Evolutionary conservation across 805 yeast genomes (phyloP).

Genomic region (Nakazawaea ishiwadae): DNA sequence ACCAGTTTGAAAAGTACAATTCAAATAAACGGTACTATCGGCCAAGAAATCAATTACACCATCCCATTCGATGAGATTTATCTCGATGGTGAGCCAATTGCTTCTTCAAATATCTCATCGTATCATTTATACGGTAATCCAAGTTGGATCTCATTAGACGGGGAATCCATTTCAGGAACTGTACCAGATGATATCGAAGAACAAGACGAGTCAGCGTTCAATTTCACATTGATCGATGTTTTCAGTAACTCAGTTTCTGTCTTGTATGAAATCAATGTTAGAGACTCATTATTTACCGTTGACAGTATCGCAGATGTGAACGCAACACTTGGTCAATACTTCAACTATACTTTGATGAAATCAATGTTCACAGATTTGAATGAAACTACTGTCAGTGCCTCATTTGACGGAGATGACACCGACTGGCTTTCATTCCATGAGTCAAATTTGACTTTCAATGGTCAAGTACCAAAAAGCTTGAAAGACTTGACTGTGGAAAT

Average conservation of each 20-base stretch:
- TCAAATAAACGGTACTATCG: slow-evolving; percentile 63
- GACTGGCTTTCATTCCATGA: slow-evolving; percentile 66
- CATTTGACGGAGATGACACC: slow-evolving; percentile 31
- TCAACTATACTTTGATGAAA: slow-evolving; percentile 49
- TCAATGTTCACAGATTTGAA: slow-evolving; percentile 53
- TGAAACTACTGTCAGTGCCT: slow-evolving; percentile 43
- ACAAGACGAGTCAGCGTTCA: slow-evolving; percentile 33
- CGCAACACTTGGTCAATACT: slow-evolving; percentile 62
- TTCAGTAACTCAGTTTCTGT: slow-evolving; percentile 57
- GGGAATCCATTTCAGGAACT: slow-evolving; percentile 43
- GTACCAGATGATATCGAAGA: slow-evolving; percentile 48
- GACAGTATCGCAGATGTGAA: slow-evolving; percentile 50
- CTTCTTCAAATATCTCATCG: slow-evolving; percentile 47
- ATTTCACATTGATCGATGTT: slow-evolving; percentile 52
- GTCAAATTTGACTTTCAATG: slow-evolving; percentile 61
- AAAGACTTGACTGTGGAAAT: slow-evolving; percentile 35
- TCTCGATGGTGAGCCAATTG: slow-evolving; percentile 55
- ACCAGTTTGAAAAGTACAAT: slow-evolving; percentile 56
- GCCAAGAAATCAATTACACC: slow-evolving; percentile 44
- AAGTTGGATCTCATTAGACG: slow-evolving; percentile 45
- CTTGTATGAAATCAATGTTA: slow-evolving; percentile 51
- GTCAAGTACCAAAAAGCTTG: slow-evolving; percentile 55
- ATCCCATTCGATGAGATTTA: slow-evolving; percentile 63
- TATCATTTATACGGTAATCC: slow-evolving; percentile 53
- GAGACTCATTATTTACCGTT: slow-evolving; percentile 52